Evolutionary conservation across 768 basidiomycete genomes (phyloP).

Genomic region (Xerocomellus intermedius): DNA sequence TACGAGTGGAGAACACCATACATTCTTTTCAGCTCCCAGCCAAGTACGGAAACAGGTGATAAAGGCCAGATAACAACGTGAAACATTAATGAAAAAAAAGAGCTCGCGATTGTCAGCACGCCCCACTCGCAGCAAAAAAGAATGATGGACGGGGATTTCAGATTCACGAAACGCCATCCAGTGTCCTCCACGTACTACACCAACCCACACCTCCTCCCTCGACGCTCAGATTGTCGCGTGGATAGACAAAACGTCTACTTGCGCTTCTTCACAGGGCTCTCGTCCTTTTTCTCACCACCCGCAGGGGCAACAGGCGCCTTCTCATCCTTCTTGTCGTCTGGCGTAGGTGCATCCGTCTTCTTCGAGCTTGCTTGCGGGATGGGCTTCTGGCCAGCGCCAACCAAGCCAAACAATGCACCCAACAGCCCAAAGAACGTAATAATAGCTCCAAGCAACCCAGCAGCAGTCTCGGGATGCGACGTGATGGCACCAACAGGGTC

Average conservation of each 20-base stretch:
- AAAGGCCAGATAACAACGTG: not conserved
- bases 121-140: slow-evolving; percentile 11
- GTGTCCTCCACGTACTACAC: slow-evolving; percentile 9
- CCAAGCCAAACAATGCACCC: slow-evolving; percentile 72
- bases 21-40: slow-evolving; percentile 20
- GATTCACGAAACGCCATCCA: slow-evolving; percentile 4
- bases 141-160: slow-evolving; percentile 3
- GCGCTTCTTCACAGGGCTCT: slow-evolving; percentile 71
- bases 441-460: slow-evolving; percentile 66
- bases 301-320: slow-evolving; percentile 68
- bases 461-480: slow-evolving; percentile 85
- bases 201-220: slow-evolving; percentile 2
- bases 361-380: slow-evolving; percentile 66
- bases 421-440: slow-evolving; percentile 86
- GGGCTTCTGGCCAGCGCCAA: slow-evolving; percentile 72
- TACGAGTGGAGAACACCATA: slow-evolving; percentile 19
- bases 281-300: slow-evolving; percentile 72
- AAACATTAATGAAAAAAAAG: slow-evolving; percentile 7
- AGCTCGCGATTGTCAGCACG: slow-evolving; percentile 4
- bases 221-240: slow-evolving; percentile 9
- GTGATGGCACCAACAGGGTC: slow-evolving; percentile 84
- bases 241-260: slow-evolving; percentile 39
- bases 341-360: slow-evolving; percentile 68
- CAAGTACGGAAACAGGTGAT: slow-evolving; percentile 17
- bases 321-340: slow-evolving; percentile 67